Base-by-base conservation (phyloP, 2,329 filamentous ascomycete genomes). In the Cryphonectria carpinicola region DNA sequence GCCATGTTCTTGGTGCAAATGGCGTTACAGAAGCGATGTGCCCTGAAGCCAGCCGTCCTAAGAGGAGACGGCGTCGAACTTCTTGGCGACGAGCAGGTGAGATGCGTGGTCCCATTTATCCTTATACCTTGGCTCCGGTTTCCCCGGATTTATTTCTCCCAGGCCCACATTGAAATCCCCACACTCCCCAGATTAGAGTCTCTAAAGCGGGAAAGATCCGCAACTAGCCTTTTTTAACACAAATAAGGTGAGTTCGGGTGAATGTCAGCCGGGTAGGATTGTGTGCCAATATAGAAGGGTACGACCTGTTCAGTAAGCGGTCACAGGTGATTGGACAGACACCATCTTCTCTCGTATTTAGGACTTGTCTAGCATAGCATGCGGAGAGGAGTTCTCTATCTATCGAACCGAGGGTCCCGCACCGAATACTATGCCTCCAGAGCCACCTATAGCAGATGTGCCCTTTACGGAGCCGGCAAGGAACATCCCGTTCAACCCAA, bases 81-180 rank as follows among this genome's bases (percentile, higher is more conserved):
- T 61, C 32, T 22, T 61, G 58, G 28, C 4, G 8, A 61, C 14
- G 17, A 37, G 58, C 19, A 19, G 37, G 5, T 61, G 58, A 39
- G 58, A 22, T 61, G 32, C 17, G 7, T 11, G 32, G 17, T 35
- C 28, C n/a, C 37, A n/a, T 37, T 22, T 61, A n/a, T 49, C 1
- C 58, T 32, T 32, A 8, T n/a, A 39, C 32, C 17, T 25, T 61
- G 58, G 58, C 58, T 61, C 58, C 58, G 58, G 3, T 61, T 61
- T 39, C 58, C 58, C 58, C 58, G 58, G 58, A 61, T 32, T 39
- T 61, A 32, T 22, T 39, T 61, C n/a, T 32, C 25, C 58, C 32
- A 39, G 58, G n/a, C 7, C 52, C 52, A 56, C n/a, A 14, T 17
- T 28, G 13, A 6, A 28, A 2, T 28, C 14, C 52, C 52, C 52